Conservation (phyloP, 805 yeast species). For the Ogataea salicorniae region DNA sequence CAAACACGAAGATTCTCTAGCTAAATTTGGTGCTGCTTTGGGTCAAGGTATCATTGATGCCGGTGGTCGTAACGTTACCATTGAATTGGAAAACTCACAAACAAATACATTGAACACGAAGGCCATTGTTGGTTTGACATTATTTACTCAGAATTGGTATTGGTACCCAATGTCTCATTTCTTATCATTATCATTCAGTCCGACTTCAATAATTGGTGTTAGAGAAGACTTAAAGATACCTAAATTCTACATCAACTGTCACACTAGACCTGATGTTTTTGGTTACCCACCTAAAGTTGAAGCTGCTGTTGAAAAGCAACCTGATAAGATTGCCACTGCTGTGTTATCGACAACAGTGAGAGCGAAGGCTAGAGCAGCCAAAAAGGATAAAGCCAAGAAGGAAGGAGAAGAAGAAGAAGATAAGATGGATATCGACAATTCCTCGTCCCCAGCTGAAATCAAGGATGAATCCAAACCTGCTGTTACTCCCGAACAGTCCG, state of each 20-base stretch:
- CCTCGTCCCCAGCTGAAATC: constrained; percentile 22
- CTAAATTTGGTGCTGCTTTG: constrained; percentile 94
- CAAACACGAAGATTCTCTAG: constrained; percentile 94
- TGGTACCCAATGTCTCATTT: constrained; percentile 98
- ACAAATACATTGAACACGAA: constrained; percentile 87
- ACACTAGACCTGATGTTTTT: constrained; percentile 72
- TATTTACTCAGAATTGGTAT: constrained; percentile 93
- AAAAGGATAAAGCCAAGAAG: constrained; percentile 41
- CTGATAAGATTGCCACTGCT: constrained; percentile 88
- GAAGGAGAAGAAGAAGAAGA: constrained; percentile 41
- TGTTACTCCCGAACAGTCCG: constrained; percentile 8
- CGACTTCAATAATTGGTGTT: constrained; percentile 86
- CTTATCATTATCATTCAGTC: constrained; percentile 83
- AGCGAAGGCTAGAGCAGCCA: constrained; percentile 86
- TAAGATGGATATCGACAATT: constrained; percentile 33
- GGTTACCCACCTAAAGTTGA: constrained; percentile 87
- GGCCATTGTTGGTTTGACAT: constrained; percentile 86
- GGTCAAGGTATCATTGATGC: constrained; percentile 98
- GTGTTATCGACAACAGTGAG: constrained; percentile 89
- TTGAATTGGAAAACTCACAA: constrained; percentile 79
- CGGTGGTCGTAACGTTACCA: constrained; percentile 97
- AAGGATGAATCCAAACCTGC: constrained; percentile 12
- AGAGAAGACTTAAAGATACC: constrained; percentile 84
- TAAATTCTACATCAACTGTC: constrained; percentile 73
- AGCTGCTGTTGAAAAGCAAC: constrained; percentile 71